Percentiles rank a stretch among this genome's conserved stretches.
These are phyloP conservation scores for Phytophthora hibernalis DNA, from an alignment of 352 stramenopile genomes.

Conservation along the genomic window DNA sequence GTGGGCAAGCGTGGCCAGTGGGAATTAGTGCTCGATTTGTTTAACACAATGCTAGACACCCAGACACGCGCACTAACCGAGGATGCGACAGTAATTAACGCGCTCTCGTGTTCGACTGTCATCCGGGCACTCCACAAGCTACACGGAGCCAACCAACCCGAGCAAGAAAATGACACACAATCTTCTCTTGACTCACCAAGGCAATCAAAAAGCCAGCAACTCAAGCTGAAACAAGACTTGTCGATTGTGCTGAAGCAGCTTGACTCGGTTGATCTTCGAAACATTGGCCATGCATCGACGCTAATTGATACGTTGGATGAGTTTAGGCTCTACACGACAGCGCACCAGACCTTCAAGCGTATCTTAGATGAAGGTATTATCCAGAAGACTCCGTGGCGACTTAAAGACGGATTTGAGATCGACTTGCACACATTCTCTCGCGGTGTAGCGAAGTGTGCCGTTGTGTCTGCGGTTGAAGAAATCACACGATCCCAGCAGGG, in stretches of 20 bases:
- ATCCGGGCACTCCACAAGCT: constrained; percentile 60
- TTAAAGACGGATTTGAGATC: constrained; percentile 68
- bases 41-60: constrained; percentile 60
- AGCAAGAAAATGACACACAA: background rate
- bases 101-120: constrained; percentile 53
- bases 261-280: constrained; percentile 40
- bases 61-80: constrained; percentile 22
- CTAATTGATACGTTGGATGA: constrained; percentile 70
- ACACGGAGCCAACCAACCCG: constrained; percentile 16
- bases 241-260: constrained; percentile 59
- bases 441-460: constrained; percentile 70
- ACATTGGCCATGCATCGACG: constrained; percentile 59
- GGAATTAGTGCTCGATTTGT: constrained; percentile 56
- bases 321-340: constrained; percentile 53
- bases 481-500: constrained; percentile 43
- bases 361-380: constrained; percentile 56
- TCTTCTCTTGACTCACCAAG: background rate
- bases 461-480: constrained; percentile 69
- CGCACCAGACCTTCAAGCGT: constrained; percentile 55
- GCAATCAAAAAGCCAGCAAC: constrained; percentile 14
- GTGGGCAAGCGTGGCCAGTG: constrained; percentile 59
- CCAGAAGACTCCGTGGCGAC: constrained; percentile 52
- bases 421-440: constrained; percentile 77
- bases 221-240: constrained; percentile 50
- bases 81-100: constrained; percentile 44